Base-by-base conservation (phyloP, 83 land plant genomes). In the Picea abies region DNA sequence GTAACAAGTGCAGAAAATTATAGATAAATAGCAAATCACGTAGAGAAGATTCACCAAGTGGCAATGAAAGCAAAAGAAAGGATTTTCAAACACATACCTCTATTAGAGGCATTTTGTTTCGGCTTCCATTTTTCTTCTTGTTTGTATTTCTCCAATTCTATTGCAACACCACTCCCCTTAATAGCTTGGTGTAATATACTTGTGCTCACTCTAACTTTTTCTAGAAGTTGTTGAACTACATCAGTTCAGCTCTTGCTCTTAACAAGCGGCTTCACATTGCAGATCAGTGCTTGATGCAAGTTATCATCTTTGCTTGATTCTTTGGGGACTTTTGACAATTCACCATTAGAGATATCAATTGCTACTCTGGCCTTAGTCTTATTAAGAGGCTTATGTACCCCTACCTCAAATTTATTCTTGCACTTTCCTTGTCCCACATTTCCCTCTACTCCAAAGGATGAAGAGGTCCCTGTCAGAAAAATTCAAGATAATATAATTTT, bases 231-330 rank as follows among this genome's bases (percentile, higher is more conserved):
- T 26, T 83, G 89, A 76, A 81, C 82, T 62, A 89, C 90, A 83
- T 90, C 91, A 83, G 84, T 86, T 37, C 87, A 32, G 70, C 85
- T 94, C 80, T 84, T 91, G 63, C 89, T 86, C 78, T 89, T 90
- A 16, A 81, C 77, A 14, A 29, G 29, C 29, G 90, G 93, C 20
- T 89, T 87, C 61, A 84, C 60, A 23, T 22, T 22, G 20, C 26
- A 6, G 0, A 1, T 63, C 22, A 35, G 80, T 26, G 37, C 4
- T 75, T 76, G 86, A 81, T 76, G 22, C 22, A 65, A 65, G 25
- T 65, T 23, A 65, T n/a, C 68, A n/a, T 22, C 20, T 61, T 82
- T 88, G 15, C 64, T 88, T 2, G 44, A 73, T 8, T 80, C 81
- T 63, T 69, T 86, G 44, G 22, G 66, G 22, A 61, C 68, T 64